Evolutionary conservation across 352 stramenopile genomes (phyloP), one percentile per base, ranked within the genome.

Genomic region (Phytophthora pluvialis): DNA sequence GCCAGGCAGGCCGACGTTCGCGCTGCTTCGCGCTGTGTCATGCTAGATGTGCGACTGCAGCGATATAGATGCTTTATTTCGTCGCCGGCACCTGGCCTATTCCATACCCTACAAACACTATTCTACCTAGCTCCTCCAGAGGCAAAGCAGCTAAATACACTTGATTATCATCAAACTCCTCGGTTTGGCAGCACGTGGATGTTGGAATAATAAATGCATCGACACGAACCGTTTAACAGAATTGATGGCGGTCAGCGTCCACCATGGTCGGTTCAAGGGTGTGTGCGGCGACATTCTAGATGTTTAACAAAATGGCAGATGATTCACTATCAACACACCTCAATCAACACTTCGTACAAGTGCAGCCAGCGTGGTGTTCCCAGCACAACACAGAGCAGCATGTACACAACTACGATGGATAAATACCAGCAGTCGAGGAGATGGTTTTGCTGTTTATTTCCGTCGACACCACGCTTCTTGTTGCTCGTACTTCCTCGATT

Each of bases 391-490:
- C 35, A 57, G 21, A 36, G 12, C 12, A 16, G 39, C 16, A 21
- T 21, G 21, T 21, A 35, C 31, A 10, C 9, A n/a, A 39, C 21
- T 47, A 56, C 15, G 28, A 55, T 36, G 31, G 36, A 35, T 45
- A 38, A 51, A 62, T 39, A 25, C 15, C 26, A 13, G 49, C 42
- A 64, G 51, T 64, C 63, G 45, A 69, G 52, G 56, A 60, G 61
- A 75, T 60, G 62, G 46, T 60, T 67, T 68, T 67, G 61, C 52
- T 61, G 67, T 75, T 75, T 72, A 75, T 75, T 75, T 72, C 67
- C 61, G 53, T 75, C 45, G 67, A 69, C 67, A 67, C 50, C 62
- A 72, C 56, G 63, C 49, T 65, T 56, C 42, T 60, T 64, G 54
- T 39, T 67, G 65, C 53, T 67, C 42, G 60, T 74, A 71, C 50